Percentiles rank a stretch among this genome's conserved stretches.
phyloP scores from a whole-genome alignment of 139 green algal species.

The Closterium sp. region DNA sequence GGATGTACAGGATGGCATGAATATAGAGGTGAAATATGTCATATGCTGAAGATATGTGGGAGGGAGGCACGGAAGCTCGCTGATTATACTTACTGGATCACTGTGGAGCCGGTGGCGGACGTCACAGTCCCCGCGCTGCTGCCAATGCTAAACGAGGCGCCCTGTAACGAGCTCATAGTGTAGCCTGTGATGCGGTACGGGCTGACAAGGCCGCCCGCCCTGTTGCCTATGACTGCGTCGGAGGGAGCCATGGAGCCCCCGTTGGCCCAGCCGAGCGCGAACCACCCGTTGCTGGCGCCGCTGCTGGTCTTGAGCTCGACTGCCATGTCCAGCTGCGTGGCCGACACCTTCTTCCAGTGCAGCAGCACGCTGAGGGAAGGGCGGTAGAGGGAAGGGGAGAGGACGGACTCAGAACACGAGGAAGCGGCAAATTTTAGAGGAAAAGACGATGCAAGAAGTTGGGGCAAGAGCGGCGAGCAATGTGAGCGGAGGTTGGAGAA shows the following conservation, averaged over 20 bases:
- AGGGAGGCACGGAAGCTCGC: too few relatives aligned
- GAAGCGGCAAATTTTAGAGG: too few relatives aligned
- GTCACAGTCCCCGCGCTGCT: neutral
- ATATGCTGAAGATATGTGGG: too few relatives aligned
- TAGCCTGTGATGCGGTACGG: neutral
- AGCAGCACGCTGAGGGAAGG: neutral
- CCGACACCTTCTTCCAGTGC: neutral
- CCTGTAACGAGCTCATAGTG: neutral
- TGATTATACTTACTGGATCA: neutral
- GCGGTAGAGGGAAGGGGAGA: too few relatives aligned
- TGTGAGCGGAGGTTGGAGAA: neutral
- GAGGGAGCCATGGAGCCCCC: neutral
- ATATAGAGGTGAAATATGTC: too few relatives aligned
- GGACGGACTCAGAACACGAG: too few relatives aligned
- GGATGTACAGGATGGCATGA: too few relatives aligned
- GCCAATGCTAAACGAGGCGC: neutral
- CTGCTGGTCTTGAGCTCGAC: neutral
- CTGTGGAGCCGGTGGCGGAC: neutral
- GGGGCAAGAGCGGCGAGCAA: neutral
- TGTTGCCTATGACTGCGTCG: neutral
- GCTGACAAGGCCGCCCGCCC: neutral
- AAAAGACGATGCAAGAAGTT: too few relatives aligned
- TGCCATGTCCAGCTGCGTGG: neutral
- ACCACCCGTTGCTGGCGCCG: neutral
- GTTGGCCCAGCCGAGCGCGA: neutral